Base-by-base conservation (phyloP, 2,329 filamentous ascomycete species). In the Sporothrix brasiliensis region DNA sequence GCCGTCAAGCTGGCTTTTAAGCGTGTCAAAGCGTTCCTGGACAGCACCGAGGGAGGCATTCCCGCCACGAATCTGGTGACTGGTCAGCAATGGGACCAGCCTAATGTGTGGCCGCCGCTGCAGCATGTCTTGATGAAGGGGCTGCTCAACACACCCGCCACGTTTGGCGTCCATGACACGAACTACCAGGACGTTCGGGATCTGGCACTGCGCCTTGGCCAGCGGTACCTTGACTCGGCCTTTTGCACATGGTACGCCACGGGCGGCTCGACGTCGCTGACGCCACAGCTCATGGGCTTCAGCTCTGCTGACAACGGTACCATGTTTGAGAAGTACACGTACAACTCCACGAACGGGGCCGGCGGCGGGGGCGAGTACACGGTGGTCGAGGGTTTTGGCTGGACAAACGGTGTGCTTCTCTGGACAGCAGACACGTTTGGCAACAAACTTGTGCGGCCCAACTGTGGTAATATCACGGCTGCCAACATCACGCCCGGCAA, bases 241-340 rank as follows among this genome's bases (percentile, higher is more conserved):
- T 91, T 90, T 76, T 91, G 89, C 80, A 91, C 89, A 0, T 91
- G 89, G 89, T 87, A 85, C 71, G 86, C 87, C 6, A 91, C 89
- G 0, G 89, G 89, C 27, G 89, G 89, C 3, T 83, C 84, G 2
- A 90, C 88, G 0, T 80, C 81, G 13, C 78, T 81, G 73, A 83
- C 81, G 54, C 85, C 84, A 41, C 84, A 82, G 76, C 80, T 89
- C 69, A 77, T 78, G 19, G 85, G 85, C 0, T 77, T 86, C 0
- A 75, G 78, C 0, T 75, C 80, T 1, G 74, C 80, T 7, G 79
- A 82, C 24, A 78, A 79, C 9, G 89, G 89, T 27, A 87, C 86
- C 76, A 91, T 91, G 82, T 91, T 91, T 76, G 89, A 91, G 77
- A 91, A 91, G 81, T 91, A 91, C 76, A 82, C 81, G 14, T 87